phyloP scores from a whole-genome alignment of 2,329 filamentous ascomycete species.

The Lasiodiplodia sp. region DNA sequence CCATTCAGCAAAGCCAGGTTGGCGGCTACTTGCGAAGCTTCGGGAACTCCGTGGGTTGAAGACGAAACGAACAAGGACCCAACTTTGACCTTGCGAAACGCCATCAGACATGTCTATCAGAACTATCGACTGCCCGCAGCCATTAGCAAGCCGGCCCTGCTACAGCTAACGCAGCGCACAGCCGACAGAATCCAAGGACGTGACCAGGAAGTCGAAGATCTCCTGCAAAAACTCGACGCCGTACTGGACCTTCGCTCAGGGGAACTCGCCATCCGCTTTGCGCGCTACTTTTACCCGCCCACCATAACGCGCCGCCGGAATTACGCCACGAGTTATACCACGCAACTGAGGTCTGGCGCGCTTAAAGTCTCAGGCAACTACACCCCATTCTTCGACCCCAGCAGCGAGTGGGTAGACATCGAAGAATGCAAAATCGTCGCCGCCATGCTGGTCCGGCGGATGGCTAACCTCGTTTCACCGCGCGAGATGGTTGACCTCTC shows the following conservation, averaged over 20 bases:
- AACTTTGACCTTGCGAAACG: constrained; percentile 80
- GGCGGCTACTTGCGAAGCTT: constrained; percentile 75
- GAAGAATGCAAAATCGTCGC: constrained; percentile 38
- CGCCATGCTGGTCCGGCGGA: constrained; percentile 54
- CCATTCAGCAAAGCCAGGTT: constrained; percentile 75
- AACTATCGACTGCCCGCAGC: constrained; percentile 71
- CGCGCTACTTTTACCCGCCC: constrained; percentile 36
- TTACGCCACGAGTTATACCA: too few species aligned
- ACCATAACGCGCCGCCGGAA: neutral
- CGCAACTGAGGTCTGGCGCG: too few species aligned
- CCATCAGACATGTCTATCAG: constrained; percentile 72
- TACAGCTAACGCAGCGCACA: constrained; percentile 57
- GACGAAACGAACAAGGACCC: constrained; percentile 83
- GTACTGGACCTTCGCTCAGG: constrained; percentile 52
- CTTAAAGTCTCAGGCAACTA: neutral
- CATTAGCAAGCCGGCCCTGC: constrained; percentile 69
- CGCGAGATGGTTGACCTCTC: constrained; percentile 52
- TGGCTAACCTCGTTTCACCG: constrained; percentile 60
- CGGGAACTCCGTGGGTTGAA: constrained; percentile 77
- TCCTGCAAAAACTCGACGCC: constrained; percentile 57
- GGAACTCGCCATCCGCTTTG: constrained; percentile 42
- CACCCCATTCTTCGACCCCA: constrained; percentile 35
- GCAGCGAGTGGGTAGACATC: neutral
- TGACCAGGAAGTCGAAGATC: constrained; percentile 61
- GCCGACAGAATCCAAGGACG: constrained; percentile 60